phyloP scores from a whole-genome alignment of 768 basidiomycete genomes.

The Leccinum variicolor region DNA sequence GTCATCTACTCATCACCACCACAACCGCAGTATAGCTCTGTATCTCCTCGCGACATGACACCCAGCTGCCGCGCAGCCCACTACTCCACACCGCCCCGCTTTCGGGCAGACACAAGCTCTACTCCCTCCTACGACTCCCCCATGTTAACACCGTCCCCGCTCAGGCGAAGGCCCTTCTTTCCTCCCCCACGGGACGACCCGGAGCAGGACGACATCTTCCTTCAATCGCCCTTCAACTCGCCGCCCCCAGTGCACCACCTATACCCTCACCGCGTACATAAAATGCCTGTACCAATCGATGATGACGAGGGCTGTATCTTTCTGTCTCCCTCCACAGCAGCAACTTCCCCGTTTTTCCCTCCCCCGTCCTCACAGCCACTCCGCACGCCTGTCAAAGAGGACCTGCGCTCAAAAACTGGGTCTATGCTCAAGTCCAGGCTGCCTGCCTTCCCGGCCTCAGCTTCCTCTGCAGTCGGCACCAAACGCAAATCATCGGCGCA shows the following conservation, averaged over 20 bases:
- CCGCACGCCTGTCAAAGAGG: slow-evolving; percentile 59
- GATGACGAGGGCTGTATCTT: slow-evolving; percentile 61
- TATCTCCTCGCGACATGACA: slow-evolving; percentile 32
- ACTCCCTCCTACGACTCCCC: slow-evolving; percentile 47
- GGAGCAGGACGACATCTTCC: slow-evolving; percentile 51
- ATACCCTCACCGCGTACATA: slow-evolving; percentile 42
- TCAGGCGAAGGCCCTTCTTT: slow-evolving; percentile 44
- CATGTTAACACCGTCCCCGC: slow-evolving; percentile 64
- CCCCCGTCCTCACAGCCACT: slow-evolving; percentile 47
- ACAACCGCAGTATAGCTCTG: slow-evolving; percentile 33
- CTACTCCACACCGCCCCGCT: slow-evolving; percentile 35
- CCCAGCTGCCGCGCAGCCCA: slow-evolving; percentile 32
- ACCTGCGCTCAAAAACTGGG: slow-evolving; percentile 38
- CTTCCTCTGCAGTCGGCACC: slow-evolving; percentile 46
- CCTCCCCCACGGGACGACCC: slow-evolving; percentile 23
- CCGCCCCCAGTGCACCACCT: slow-evolving; percentile 42
- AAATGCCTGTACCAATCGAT: slow-evolving; percentile 32
- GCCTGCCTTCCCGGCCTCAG: slow-evolving; percentile 18
- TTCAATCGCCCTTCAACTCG: slow-evolving; percentile 50
- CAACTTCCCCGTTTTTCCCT: slow-evolving; percentile 41
- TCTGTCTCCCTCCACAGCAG: slow-evolving; percentile 44
- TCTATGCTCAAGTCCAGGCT: slow-evolving; percentile 37
- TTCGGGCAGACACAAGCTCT: slow-evolving; percentile 18
- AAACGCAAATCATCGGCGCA: slow-evolving; percentile 60
- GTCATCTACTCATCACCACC: slow-evolving; percentile 30